Base-by-base conservation (phyloP, 257 asterid species). In the Paulownia fortunei region DNA sequence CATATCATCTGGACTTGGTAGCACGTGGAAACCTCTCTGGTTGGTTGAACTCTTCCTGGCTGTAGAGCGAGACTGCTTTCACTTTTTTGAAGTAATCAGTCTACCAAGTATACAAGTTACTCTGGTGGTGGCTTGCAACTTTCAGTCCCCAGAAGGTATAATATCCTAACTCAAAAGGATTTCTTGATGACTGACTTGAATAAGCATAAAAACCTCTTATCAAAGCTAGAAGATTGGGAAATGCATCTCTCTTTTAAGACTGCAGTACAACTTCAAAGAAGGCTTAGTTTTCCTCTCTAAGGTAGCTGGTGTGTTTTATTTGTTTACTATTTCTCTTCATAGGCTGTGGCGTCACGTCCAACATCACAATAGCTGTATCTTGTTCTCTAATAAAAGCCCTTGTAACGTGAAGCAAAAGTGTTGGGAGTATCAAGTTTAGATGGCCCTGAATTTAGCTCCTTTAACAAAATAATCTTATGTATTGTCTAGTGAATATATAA, bases 221-320 rank as follows among this genome's bases (percentile, higher is more conserved):
- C 13, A 42, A 65, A 71, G 41, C 59, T 70, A 19, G 51, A 37
- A 60, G 49, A 44, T 42, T 24, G 34, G 73, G 0, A 44, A 41
- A 67, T 42, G 54, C 37, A 23, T 67, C n/a, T 6, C 18, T 27
- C 26, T 60, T 63, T 55, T 23, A 51, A 18, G 77, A 13, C 21
- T 78, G 13, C 32, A 21, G 58, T 65, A 26, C 77, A 30, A 73
- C 66, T 23, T 77, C 42, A 19, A 36, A 55, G 21, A 56, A 44
- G 52, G 54, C 66, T 26, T 73, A 9, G 11, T 24, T n/a, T 69
- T 27, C 13, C 36, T 36, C 24, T 6, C 56, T 4, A 39, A 72
- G 16, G 80, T 73, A 27, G 76, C 19, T 47, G 69, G 60, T 47
- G 56, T 76, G 80, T 56, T 54, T 51, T 69, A 34, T 55, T 64